Base-by-base conservation (phyloP, 441 rosid species). In the Populus tomentosa region DNA sequence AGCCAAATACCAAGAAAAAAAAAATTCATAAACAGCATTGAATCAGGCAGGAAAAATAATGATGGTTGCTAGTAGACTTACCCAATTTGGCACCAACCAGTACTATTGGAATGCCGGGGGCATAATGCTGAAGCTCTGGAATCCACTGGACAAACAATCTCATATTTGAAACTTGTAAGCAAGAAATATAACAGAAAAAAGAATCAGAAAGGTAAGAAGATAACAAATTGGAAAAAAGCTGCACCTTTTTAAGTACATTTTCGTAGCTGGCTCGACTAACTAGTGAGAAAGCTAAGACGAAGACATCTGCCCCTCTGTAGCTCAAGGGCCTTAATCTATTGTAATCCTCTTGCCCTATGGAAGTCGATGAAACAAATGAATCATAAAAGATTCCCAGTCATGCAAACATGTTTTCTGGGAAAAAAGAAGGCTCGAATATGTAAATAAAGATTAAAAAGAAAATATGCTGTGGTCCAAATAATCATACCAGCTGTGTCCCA, bases 401-500 rank as follows among this genome's bases (percentile, higher is more conserved):
- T 4, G 56, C 56, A 50, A 50, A 50, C 56, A 50, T 50, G 56
- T 50, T 50, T 50, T 14, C 56, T 4, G 7, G 56, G 6, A 7
- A 24, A 9, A 24, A 56, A 10, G 11, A 42, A 74, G 68, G 10
- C 6, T 7, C 23, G 16, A 30, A 67, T 21, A 40, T 7, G 26
- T 9, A 21, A 77, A 40, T 7, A 5, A 33, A 20, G 42, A 14
- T 42, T 16, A 36, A 14, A 32, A 36, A 42, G 65, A 35, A 59
- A n/a, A 61, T 38, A 66, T 24, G 50, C 24, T 53, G n/a, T 35
- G 64, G 56, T 38, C 46, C 46, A 38, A 38, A 38, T 50, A 82
- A 79, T 65, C 81, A 72, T 93, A 95, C 99, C 98, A 86, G 98
- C 98, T 65, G 99, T 96, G 67, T 96, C 99, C 98, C 98, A 96